Percentiles rank a stretch among this genome's conserved stretches.
These are phyloP conservation scores for Suillus occidentalis DNA, from an alignment of 768 basidiomycete genomes.

Conservation along the genomic window DNA sequence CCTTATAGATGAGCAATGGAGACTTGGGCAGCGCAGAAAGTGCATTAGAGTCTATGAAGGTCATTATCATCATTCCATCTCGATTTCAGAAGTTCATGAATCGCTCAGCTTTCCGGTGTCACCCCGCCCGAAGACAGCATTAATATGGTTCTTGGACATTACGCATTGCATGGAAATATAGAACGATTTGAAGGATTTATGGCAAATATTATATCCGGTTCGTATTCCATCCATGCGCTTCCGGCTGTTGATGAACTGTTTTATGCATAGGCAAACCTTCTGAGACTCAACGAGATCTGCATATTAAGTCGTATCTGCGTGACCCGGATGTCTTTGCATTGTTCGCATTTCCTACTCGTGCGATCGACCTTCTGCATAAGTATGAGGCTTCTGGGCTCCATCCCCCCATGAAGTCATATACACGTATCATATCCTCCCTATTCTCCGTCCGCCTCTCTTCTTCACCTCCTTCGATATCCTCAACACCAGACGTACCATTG, in stretches of 20 bases:
- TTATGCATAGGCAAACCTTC: slow-evolving; percentile 37
- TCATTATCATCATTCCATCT: slow-evolving; percentile 18
- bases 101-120: slow-evolving; percentile 42
- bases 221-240: slow-evolving; percentile 10
- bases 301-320: slow-evolving; percentile 64
- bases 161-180: slow-evolving; percentile 48
- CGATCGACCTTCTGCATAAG: slow-evolving; percentile 65
- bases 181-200: slow-evolving; percentile 47
- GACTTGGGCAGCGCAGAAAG: slow-evolving; percentile 52
- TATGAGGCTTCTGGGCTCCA: slow-evolving; percentile 66
- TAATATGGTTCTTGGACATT: slow-evolving; percentile 47
- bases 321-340: slow-evolving; percentile 9
- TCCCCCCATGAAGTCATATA: slow-evolving; percentile 77
- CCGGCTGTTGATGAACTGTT: slow-evolving; percentile 16
- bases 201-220: slow-evolving; percentile 44
- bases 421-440: slow-evolving; percentile 59
- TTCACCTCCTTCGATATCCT: slow-evolving; percentile 13
- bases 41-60: slow-evolving; percentile 55
- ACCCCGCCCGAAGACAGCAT: slow-evolving; percentile 43
- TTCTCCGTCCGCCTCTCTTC: slow-evolving; percentile 43
- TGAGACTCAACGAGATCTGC: slow-evolving; percentile 63
- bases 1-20: slow-evolving; percentile 42
- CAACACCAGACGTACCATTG: slow-evolving; percentile 14
- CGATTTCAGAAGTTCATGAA: slow-evolving; percentile 1
- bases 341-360: slow-evolving; percentile 55